Conservation (phyloP, 108 stramenopile genomes). For the Cyclostephanos tholiformis region DNA sequence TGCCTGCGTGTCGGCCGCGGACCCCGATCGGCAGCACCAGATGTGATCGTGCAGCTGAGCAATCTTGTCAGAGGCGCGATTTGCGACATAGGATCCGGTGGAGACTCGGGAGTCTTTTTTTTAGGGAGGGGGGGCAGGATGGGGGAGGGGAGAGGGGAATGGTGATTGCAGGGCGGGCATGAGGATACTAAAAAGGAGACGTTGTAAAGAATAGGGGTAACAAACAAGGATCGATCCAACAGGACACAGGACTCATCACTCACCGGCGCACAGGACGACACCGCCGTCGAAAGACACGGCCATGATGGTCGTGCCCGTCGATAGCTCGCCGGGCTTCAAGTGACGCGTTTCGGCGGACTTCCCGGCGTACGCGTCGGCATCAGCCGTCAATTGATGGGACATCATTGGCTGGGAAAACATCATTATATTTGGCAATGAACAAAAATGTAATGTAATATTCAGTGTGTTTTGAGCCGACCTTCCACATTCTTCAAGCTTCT, state of each 20-base stretch:
- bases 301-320: conserved; percentile 96
- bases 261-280: conserved; percentile 92
- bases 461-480: no score
- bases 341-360: conserved; percentile 61
- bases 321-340: conserved; percentile 76
- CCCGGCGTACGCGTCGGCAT: conserved; percentile 40
- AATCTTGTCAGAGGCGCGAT: conserved; percentile 95
- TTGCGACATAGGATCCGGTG: conserved; percentile 96
- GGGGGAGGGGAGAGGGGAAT: not conserved
- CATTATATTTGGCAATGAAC: no score
- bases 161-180: not conserved
- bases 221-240: no score
- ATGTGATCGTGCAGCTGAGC: conserved; percentile 92
- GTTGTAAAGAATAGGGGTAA: no score
- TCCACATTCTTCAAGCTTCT: no score
- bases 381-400: conserved; percentile 10
- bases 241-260: conserved; percentile 3
- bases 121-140: not conserved
- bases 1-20: conserved; percentile 97
- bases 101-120: conserved; percentile 90
- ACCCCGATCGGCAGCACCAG: conserved; percentile 93
- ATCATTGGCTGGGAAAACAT: conserved; percentile 21
- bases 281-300: conserved; percentile 91
- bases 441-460: no score
- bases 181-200: not conserved